Percentiles rank a stretch among this genome's conserved stretches.
phyloP scores from a whole-genome alignment of 768 basidiomycete genomes.

The Psilocybe tampanensis region DNA sequence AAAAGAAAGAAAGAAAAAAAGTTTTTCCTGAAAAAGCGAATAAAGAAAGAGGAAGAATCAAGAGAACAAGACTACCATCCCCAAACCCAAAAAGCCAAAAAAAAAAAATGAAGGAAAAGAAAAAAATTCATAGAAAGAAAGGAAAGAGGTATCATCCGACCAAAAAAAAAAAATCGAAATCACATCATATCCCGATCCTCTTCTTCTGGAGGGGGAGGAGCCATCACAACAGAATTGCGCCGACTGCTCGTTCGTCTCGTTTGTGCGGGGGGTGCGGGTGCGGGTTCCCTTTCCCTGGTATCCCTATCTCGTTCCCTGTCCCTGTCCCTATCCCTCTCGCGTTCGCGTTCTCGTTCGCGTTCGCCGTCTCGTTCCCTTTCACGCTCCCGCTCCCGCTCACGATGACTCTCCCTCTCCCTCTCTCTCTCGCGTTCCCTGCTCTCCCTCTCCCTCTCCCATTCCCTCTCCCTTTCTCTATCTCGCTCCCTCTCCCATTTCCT shows the following conservation, averaged over 20 bases:
- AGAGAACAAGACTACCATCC: too few species aligned
- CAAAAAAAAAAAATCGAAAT: background rate
- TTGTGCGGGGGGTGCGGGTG: background rate
- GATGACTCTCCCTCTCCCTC: conserved; percentile 8
- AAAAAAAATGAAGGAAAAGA: too few species aligned
- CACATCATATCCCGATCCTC: conserved; percentile 17
- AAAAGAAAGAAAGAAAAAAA: background rate
- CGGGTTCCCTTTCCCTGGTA: too few species aligned
- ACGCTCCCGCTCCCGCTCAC: conserved; percentile 10
- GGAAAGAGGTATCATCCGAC: too few species aligned
- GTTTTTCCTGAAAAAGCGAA: too few species aligned
- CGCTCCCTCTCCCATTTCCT: too few species aligned
- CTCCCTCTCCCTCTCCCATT: conserved; percentile 16
- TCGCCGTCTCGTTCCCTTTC: conserved; percentile 16
- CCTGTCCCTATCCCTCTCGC: conserved; percentile 6
- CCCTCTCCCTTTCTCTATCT: background rate
- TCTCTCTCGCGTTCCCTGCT: background rate
- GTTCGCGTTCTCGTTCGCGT: background rate
- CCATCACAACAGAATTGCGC: conserved; percentile 39
- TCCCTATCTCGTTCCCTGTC: conserved; percentile 2
- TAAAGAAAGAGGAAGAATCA: too few species aligned
- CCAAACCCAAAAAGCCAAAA: too few species aligned
- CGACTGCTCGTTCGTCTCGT: conserved; percentile 30
- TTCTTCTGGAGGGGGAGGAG: conserved; percentile 27
- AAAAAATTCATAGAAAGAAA: too few species aligned